Evolutionary conservation across 2,329 filamentous ascomycete genomes (phyloP).

Genomic region (Aspergillus ochraceus): DNA sequence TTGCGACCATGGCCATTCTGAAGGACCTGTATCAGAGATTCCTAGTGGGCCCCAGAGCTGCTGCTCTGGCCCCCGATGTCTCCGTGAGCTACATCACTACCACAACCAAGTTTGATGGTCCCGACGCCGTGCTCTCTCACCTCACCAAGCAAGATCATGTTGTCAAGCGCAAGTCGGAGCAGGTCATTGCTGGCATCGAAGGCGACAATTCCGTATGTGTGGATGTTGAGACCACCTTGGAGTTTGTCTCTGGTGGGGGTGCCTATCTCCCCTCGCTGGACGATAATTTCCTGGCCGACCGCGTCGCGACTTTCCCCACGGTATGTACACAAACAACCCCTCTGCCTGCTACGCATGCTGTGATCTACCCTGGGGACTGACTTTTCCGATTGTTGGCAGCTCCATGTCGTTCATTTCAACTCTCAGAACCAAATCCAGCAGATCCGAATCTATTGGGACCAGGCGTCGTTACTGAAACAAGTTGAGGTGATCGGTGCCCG

Average conservation of each 20-base stretch:
- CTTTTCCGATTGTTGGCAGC: constrained; percentile 50
- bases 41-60: constrained; percentile 64
- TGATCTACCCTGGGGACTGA: constrained; percentile 11
- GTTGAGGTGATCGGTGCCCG: constrained; percentile 89
- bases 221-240: constrained; percentile 79
- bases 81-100: constrained; percentile 88
- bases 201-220: constrained; percentile 67
- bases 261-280: constrained; percentile 85
- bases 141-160: constrained; percentile 68
- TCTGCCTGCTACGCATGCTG: background rate
- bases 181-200: constrained; percentile 72
- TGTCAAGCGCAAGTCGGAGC: constrained; percentile 80
- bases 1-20: constrained; percentile 38
- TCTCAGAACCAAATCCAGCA: constrained; percentile 74
- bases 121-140: constrained; percentile 80
- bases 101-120: constrained; percentile 69
- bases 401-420: constrained; percentile 87
- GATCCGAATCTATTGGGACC: constrained; percentile 92
- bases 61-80: constrained; percentile 64
- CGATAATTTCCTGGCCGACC: constrained; percentile 89
- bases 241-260: constrained; percentile 79
- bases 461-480: constrained; percentile 87
- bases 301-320: constrained; percentile 74
- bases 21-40: constrained; percentile 67
- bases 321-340: constrained; percentile 55